Conservation (phyloP, 2,329 filamentous ascomycete genomes). For the Epicoccum nigrum region DNA sequence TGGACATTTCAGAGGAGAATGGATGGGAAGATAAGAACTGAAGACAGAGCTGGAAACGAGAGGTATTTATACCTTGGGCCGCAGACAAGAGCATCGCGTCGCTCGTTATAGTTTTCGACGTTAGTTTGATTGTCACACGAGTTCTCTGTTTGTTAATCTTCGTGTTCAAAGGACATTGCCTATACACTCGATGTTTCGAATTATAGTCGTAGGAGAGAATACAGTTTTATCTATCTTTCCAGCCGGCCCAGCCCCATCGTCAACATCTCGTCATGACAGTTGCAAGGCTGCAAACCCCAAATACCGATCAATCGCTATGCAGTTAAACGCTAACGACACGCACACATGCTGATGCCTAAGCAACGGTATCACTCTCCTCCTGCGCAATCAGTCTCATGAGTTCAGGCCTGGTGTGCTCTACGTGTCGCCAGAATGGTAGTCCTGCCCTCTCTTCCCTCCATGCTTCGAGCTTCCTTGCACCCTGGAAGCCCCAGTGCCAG, state of each 20-base stretch:
- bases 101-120: too few relatives aligned
- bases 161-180: too few relatives aligned
- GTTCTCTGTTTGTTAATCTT: too few relatives aligned
- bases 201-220: too few relatives aligned
- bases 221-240: neutral
- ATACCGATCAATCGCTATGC: constrained; percentile 8
- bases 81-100: too few relatives aligned
- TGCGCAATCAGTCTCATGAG: constrained; percentile 31
- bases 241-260: neutral
- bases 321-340: constrained; percentile 1
- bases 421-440: constrained; percentile 34
- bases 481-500: constrained; percentile 72
- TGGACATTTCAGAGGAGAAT: too few relatives aligned
- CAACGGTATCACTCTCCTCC: constrained; percentile 37
- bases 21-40: too few relatives aligned
- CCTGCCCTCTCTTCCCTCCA: constrained; percentile 28
- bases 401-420: constrained; percentile 28
- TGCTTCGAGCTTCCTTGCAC: constrained; percentile 30
- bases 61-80: too few relatives aligned
- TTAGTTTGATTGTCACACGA: too few relatives aligned
- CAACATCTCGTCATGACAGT: neutral
- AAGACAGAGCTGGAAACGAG: too few relatives aligned
- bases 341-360: constrained; percentile 20
- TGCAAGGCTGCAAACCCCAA: neutral
- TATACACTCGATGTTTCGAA: too few relatives aligned